Base-by-base conservation (phyloP, 495 filamentous ascomycete species). In the Achaetomiella virescens region DNA sequence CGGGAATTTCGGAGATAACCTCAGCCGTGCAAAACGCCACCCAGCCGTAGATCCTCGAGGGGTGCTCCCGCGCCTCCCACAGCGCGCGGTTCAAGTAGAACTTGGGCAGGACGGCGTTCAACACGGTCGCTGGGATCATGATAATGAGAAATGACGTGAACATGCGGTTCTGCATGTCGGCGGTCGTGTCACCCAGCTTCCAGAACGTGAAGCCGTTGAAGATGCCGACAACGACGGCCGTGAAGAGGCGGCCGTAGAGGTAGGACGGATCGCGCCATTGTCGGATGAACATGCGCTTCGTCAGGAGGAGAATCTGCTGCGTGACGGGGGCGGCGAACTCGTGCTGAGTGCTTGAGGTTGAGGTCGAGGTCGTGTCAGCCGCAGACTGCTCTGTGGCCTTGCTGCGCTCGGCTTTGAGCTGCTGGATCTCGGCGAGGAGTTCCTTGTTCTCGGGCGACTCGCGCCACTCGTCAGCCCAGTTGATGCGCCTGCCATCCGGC, bases 181-280 rank as follows among this genome's bases (percentile, higher is more conserved):
- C 74, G 3, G 88, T 70, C 1, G 77, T 79, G 64, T 83, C 72
- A 14, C 85, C 85, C 21, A 92, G 76, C 61, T 84, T 76, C 74
- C 80, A 93, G 74, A 93, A 95, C 15, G 90, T 91, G 66, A 95
- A 93, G n/a, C 87, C 86, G 67, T 88, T 89, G 75, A 91, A 91
- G 14, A 91, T 33, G 66, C 73, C 95, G 14, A 69, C 46, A 18
- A 74, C 54, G 7, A 76, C 57, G 2, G 68, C 49, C 0, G 90
- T 42, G 79, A 86, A 53, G 81, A 77, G 56, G 55, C 81, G 78
- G 3, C 85, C 83, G 64, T 86, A 88, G 14, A 93, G 77, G 62
- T 95, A 95, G 0, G 78, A 75, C 0, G 88, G 87, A 22, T 83
- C 85, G 22, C 90, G 82, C 84, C 86, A 93, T 65, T 90, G 89